These are phyloP conservation scores for Thielaviopsis populi DNA, from an alignment of 2,329 filamentous ascomycete genomes.

Conservation along the genomic window DNA sequence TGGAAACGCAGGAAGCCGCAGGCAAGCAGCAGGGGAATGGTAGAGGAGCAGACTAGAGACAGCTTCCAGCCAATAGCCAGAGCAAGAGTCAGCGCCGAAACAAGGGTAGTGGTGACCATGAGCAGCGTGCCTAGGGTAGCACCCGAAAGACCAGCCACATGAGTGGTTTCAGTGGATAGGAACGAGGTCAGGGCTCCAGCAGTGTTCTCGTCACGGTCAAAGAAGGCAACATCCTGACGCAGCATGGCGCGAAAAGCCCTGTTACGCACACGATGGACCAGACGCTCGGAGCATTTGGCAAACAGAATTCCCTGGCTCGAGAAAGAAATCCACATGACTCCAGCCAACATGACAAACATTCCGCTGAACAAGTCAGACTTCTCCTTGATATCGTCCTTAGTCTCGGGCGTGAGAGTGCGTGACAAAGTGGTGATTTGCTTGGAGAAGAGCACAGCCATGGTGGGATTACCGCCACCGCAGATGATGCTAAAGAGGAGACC, in stretches of 20 bases:
- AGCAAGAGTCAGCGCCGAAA: conserved; percentile 55
- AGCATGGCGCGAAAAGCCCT: conserved; percentile 74
- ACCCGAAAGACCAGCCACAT: conserved; percentile 76
- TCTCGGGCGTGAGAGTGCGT: conserved; percentile 32
- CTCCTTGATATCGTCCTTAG: conserved; percentile 43
- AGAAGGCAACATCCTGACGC: conserved; percentile 84
- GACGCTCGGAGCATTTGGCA: conserved; percentile 70
- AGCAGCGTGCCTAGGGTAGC: conserved; percentile 76
- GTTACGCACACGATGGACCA: conserved; percentile 72
- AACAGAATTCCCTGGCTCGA: conserved; percentile 56
- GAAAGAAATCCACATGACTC: conserved; percentile 57
- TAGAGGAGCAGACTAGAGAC: conserved; percentile 64
- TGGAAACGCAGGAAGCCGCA: conserved; percentile 84
- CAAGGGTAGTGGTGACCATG: conserved; percentile 63
- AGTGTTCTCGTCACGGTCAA: conserved; percentile 78
- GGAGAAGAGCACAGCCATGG: conserved; percentile 63
- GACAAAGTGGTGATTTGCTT: conserved; percentile 68
- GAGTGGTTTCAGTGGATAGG: conserved; percentile 76
- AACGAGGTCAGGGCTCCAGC: conserved; percentile 80
- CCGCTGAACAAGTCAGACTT: conserved; percentile 73
- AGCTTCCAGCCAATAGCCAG: conserved; percentile 79
- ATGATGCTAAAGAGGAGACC: conserved; percentile 62
- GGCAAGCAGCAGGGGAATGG: conserved; percentile 59
- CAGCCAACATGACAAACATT: conserved; percentile 77
- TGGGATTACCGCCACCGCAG: conserved; percentile 67